Evolutionary conservation across 2,329 filamentous ascomycete genomes (phyloP), one percentile per base, ranked within the genome.

Genomic region (Aspergillus eucalypticola): DNA sequence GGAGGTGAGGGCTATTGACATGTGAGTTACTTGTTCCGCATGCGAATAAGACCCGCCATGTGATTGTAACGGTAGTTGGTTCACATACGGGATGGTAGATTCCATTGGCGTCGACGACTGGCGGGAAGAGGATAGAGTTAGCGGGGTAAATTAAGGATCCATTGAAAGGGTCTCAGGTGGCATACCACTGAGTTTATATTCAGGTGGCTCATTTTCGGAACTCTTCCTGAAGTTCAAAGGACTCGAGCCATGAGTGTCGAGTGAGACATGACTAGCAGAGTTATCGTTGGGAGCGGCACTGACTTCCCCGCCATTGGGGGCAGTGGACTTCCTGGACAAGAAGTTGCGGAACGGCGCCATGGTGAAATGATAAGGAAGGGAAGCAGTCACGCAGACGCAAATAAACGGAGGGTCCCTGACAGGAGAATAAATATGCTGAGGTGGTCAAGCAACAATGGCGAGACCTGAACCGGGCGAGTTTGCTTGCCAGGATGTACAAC

Each of bases 61-160:
- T n/a, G 32, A 32, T 17, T 54, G 46, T 42, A 44, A 21, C 29
- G 54, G 32, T 44, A 17, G 38, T 32, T 32, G 46, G 42, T 39
- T 35, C 19, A 70, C 62, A 78, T 87, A 95, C 92, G 69, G 94
- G 94, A 67, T 98, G 86, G 79, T 96, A 98, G 63, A 96, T 90
- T 67, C 94, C 94, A 75, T 90, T 96, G 78, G 96, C 93, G 74
- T 96, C 96, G 76, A 98, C 95, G 66, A 97, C 94, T 97, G 75
- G 68, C 63, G 21, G 55, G 38, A 23, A 62, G 65, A 73, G 65
- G 75, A 72, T 68, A 61, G 64, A 72, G 66, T 66, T 58, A 63
- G 54, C 29, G 49, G 52, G 53, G 49, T 49, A 39, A 39, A 60
- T 27, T 8, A 39, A 59, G 23, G n/a, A 10, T 42, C 27, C 23